phyloP scores from a whole-genome alignment of 129 eudicot species.

The Pulicaria dysenterica region DNA sequence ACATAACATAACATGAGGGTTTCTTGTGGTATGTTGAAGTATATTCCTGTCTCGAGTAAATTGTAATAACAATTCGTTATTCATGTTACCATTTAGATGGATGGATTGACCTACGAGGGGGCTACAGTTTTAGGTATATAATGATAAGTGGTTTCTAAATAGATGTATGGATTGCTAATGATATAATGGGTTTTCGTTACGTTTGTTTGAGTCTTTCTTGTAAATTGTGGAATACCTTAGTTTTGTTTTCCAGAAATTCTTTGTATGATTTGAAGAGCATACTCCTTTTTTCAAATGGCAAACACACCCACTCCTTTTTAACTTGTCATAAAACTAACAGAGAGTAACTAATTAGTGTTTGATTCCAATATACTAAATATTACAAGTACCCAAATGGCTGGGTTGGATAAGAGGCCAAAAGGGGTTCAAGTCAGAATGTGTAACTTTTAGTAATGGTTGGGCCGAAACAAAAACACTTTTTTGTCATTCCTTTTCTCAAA shows the following conservation, averaged over 20 bases:
- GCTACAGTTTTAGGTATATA: too few species aligned
- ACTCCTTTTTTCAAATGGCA: background rate
- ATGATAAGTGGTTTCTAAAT: background rate
- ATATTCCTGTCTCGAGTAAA: background rate
- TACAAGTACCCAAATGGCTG: background rate
- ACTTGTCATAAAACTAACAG: background rate
- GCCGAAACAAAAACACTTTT: background rate
- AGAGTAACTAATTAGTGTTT: background rate
- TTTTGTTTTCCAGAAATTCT: background rate
- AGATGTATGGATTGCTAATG: background rate
- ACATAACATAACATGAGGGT: too few species aligned
- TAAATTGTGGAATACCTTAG: background rate
- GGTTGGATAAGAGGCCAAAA: background rate
- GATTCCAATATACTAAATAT: background rate
- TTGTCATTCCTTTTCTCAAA: background rate
- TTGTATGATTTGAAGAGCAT: background rate
- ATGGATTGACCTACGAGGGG: background rate
- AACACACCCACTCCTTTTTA: background rate
- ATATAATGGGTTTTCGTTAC: background rate
- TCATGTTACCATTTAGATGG: background rate
- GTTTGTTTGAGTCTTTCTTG: background rate
- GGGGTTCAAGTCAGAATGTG: background rate
- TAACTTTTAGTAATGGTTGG: background rate
- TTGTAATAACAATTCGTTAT: background rate
- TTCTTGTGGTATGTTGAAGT: too few species aligned